phyloP scores from a whole-genome alignment of 2,329 filamentous ascomycete species.

The Aspergillus fijiensis region DNA sequence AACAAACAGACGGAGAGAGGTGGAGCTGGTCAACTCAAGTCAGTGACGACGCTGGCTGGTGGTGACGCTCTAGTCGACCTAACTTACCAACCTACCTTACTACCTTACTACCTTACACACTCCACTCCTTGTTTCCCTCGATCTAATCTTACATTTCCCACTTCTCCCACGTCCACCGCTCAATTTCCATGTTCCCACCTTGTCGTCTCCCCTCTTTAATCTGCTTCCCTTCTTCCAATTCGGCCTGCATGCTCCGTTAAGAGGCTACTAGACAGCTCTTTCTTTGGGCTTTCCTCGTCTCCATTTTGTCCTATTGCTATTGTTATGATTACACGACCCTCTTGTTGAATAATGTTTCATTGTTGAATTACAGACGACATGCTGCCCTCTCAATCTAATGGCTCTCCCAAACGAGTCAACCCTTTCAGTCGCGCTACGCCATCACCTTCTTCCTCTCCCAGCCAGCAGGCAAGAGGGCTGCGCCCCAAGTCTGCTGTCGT shows the following conservation, averaged over 20 bases:
- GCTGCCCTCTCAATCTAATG: conserved; percentile 58
- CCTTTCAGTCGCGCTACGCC: conserved; percentile 65
- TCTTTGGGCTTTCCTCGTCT: conserved; percentile 8
- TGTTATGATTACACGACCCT: conserved; percentile 18
- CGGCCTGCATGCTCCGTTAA: conserved; percentile 13
- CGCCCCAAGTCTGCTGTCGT: conserved; percentile 77
- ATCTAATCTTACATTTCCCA: conserved; percentile 9
- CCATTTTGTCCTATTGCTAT: not conserved
- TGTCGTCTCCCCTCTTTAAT: not conserved
- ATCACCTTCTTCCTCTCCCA: conserved; percentile 65
- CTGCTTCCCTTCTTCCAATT: not conserved
- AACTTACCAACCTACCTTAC: no score
- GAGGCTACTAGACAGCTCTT: conserved; percentile 13
- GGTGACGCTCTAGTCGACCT: not conserved
- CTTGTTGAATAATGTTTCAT: conserved; percentile 30
- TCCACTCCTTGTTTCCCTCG: conserved; percentile 4
- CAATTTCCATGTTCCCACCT: not conserved
- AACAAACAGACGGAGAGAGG: conserved; percentile 35
- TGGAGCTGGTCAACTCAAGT: conserved; percentile 6
- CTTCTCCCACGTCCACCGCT: conserved; percentile 1
- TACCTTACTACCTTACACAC: no score
- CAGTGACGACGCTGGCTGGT: not conserved
- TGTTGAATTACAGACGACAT: conserved; percentile 38
- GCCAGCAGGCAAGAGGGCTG: conserved; percentile 40
- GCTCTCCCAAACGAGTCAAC: conserved; percentile 74